A percentile compares a stretch with the other conserved stretches of the same genome.
Conservation (phyloP, 768 basidiomycete genomes). For the Boletus rex-veris region DNA sequence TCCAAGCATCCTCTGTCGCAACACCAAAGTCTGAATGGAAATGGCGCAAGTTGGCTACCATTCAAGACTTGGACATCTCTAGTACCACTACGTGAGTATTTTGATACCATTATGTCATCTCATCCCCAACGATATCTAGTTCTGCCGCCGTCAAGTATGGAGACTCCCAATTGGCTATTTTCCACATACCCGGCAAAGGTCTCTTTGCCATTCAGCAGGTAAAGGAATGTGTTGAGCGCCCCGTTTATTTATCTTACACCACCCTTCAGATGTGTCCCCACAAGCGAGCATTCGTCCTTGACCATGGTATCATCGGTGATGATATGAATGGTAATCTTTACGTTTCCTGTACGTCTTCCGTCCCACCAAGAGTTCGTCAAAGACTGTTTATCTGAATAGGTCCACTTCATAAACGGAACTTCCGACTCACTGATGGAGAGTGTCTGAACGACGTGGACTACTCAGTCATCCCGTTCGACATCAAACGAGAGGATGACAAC, state of each 20-base stretch:
- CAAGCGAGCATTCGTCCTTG: slow-evolving; percentile 64
- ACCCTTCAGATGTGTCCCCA: slow-evolving; percentile 42
- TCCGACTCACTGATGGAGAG: slow-evolving; percentile 49
- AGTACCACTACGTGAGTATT: slow-evolving; percentile 45
- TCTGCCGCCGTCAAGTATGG: slow-evolving; percentile 57
- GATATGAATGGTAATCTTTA: slow-evolving; percentile 51
- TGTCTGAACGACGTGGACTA: slow-evolving; percentile 60
- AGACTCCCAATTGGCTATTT: slow-evolving; percentile 66
- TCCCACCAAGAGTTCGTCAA: background rate
- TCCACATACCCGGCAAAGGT: slow-evolving; percentile 54
- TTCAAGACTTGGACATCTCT: slow-evolving; percentile 47
- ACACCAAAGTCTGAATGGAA: slow-evolving; percentile 52
- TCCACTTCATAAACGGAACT: slow-evolving; percentile 69
- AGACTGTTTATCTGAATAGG: slow-evolving; percentile 27
- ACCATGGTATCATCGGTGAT: slow-evolving; percentile 67
- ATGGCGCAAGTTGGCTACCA: slow-evolving; percentile 50
- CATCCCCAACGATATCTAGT: slow-evolving; percentile 14
- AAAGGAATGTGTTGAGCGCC: slow-evolving; percentile 10
- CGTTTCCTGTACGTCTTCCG: slow-evolving; percentile 41
- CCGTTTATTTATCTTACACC: background rate
- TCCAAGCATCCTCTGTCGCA: slow-evolving; percentile 36
- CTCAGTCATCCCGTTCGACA: slow-evolving; percentile 59
- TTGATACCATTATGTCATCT: background rate
- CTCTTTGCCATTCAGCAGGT: slow-evolving; percentile 71
- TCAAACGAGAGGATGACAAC: slow-evolving; percentile 41